phyloP scores from a whole-genome alignment of 148 eudicot genomes.

The Heliamphora exappendiculata region DNA sequence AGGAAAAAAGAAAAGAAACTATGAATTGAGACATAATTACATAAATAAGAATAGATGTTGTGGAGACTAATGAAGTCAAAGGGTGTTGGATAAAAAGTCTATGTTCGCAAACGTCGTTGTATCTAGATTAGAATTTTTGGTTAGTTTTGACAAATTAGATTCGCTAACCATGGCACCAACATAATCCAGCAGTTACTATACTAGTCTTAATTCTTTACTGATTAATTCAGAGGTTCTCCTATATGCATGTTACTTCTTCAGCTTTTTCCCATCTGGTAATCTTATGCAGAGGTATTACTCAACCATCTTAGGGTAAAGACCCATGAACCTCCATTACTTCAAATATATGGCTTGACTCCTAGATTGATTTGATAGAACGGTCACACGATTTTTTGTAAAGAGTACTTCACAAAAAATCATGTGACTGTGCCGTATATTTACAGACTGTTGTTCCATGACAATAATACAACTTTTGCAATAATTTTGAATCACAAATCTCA shows the following conservation, averaged over 20 bases:
- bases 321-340: neutral
- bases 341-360: neutral
- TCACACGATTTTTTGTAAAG: neutral
- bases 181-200: neutral
- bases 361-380: neutral
- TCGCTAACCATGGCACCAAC: neutral
- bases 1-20: neutral
- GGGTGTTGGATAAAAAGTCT: neutral
- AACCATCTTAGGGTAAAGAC: slow-evolving; percentile 1
- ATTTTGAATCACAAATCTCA: neutral
- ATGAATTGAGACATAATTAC: neutral
- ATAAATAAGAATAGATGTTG: neutral
- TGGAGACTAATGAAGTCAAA: neutral
- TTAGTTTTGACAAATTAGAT: neutral
- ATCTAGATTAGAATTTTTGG: neutral
- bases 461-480: neutral
- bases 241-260: neutral
- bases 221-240: neutral
- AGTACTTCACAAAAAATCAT: neutral
- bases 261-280: neutral
- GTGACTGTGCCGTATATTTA: neutral
- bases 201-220: neutral
- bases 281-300: neutral
- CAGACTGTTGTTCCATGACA: neutral
- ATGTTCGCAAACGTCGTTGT: neutral